Conservation (phyloP, 2,329 filamentous ascomycete species). For the Colletotrichum musae region DNA sequence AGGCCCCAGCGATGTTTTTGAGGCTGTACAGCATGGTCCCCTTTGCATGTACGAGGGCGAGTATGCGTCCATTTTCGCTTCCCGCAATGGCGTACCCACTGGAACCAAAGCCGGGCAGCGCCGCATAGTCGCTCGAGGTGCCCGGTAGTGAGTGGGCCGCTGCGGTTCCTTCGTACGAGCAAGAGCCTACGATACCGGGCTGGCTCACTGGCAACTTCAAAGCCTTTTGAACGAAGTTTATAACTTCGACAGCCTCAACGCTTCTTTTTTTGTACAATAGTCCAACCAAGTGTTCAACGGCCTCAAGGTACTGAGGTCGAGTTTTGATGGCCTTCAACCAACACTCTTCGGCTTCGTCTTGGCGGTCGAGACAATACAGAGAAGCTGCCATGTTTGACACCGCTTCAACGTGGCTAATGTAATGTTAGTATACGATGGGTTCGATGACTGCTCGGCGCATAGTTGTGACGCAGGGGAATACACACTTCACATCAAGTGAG, state of each 20-base stretch:
- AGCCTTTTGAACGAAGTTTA: constrained; percentile 85
- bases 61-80: constrained; percentile 90
- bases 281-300: constrained; percentile 93
- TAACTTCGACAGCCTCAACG: constrained; percentile 88
- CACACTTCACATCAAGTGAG: constrained; percentile 69
- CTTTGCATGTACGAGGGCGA: constrained; percentile 96
- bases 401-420: constrained; percentile 85
- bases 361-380: constrained; percentile 84
- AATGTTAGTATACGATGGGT: constrained; percentile 1
- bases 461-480: constrained; percentile 26
- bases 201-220: constrained; percentile 55
- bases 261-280: constrained; percentile 87
- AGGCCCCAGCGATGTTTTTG: constrained; percentile 85
- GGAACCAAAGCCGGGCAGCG: constrained; percentile 57
- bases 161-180: background rate
- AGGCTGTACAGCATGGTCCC: constrained; percentile 97
- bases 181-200: constrained; percentile 54
- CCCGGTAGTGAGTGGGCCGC: background rate
- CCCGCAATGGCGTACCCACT: constrained; percentile 90
- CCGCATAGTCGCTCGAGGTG: constrained; percentile 42
- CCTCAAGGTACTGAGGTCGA: constrained; percentile 91
- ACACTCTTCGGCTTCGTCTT: constrained; percentile 85
- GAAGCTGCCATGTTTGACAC: constrained; percentile 94
- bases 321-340: constrained; percentile 89
- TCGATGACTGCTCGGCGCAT: no score